phyloP scores from a whole-genome alignment of 257 asterid genomes.

The Plantago major region DNA sequence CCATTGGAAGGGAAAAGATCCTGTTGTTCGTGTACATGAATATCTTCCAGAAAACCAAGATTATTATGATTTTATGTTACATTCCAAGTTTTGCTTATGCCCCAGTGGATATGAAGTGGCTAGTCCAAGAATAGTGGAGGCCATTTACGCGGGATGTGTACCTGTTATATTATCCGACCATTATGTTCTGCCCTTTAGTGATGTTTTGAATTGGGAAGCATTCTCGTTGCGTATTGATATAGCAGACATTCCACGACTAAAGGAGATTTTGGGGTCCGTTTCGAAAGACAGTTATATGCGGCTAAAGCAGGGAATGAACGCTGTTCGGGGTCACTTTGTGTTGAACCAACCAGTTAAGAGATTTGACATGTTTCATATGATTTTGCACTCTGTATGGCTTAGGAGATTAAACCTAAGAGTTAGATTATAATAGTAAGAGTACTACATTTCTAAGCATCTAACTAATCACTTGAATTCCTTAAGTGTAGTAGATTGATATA shows the following conservation, averaged over 20 bases:
- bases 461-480: too few species aligned
- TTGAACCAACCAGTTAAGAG: slow-evolving; percentile 37
- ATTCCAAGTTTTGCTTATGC: slow-evolving; percentile 45
- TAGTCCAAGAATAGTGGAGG: slow-evolving; percentile 50
- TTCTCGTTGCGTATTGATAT: slow-evolving; percentile 39
- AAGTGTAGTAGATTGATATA: too few species aligned
- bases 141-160: slow-evolving; percentile 47
- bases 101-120: slow-evolving; percentile 78
- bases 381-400: slow-evolving; percentile 58
- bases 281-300: slow-evolving; percentile 31
- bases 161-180: slow-evolving; percentile 47
- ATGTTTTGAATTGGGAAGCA: slow-evolving; percentile 53
- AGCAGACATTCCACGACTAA: slow-evolving; percentile 32
- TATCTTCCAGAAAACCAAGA: slow-evolving; percentile 35
- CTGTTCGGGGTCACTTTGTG: slow-evolving; percentile 47
- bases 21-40: slow-evolving; percentile 40
- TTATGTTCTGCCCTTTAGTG: slow-evolving; percentile 49
- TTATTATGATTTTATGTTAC: slow-evolving; percentile 39
- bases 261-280: slow-evolving; percentile 37
- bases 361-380: slow-evolving; percentile 44
- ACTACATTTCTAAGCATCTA: too few species aligned
- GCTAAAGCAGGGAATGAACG: slow-evolving; percentile 20
- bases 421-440: neutral
- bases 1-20: slow-evolving; percentile 37
- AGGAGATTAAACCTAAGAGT: slow-evolving; percentile 48